A percentile compares a stretch with the other conserved stretches of the same genome.
These are phyloP conservation scores for Graphilbum ipis-grandicollis DNA, from an alignment of 2,329 filamentous ascomycete species.

Conservation along the genomic window DNA sequence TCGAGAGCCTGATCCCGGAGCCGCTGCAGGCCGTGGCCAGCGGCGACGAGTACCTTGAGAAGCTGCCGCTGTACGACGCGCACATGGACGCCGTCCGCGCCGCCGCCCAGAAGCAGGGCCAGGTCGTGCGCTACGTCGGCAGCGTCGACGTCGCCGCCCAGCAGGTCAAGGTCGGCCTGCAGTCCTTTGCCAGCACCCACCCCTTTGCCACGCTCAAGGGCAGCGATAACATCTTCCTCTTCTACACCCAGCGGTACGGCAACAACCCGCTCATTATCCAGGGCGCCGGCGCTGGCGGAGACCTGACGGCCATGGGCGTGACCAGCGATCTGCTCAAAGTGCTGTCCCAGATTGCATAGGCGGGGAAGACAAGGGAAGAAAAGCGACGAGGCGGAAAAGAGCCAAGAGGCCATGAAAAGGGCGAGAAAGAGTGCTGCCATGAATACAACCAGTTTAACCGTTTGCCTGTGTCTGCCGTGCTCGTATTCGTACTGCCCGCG, in stretches of 20 bases:
- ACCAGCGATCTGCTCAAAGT: conserved; percentile 88
- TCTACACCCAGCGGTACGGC: conserved; percentile 92
- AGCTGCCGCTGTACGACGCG: conserved; percentile 66
- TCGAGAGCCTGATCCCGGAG: conserved; percentile 81
- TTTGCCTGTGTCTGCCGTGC: too few species aligned
- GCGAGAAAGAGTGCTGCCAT: too few species aligned
- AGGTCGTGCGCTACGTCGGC: conserved; percentile 87
- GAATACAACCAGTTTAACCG: too few species aligned
- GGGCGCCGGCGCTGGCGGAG: conserved; percentile 82
- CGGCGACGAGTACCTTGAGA: conserved; percentile 72
- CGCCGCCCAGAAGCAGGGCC: conserved; percentile 72
- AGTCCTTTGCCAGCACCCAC: conserved; percentile 75
- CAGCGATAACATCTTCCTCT: conserved; percentile 97
- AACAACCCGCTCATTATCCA: conserved; percentile 84
- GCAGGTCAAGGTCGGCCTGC: conserved; percentile 76
- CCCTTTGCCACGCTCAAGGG: conserved; percentile 91
- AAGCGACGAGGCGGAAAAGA: too few species aligned
- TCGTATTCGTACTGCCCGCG: too few species aligned
- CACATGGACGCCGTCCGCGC: conserved; percentile 79
- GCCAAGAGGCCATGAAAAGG: too few species aligned
- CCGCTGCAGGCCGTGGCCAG: conserved; percentile 62
- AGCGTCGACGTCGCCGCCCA: conserved; percentile 74
- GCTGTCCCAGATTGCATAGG: conserved; percentile 46
- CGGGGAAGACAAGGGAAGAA: neutral
- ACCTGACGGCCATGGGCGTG: conserved; percentile 96